These are phyloP conservation scores for Rhizopogon vinicolor DNA, from an alignment of 768 basidiomycete genomes.

Conservation along the genomic window DNA sequence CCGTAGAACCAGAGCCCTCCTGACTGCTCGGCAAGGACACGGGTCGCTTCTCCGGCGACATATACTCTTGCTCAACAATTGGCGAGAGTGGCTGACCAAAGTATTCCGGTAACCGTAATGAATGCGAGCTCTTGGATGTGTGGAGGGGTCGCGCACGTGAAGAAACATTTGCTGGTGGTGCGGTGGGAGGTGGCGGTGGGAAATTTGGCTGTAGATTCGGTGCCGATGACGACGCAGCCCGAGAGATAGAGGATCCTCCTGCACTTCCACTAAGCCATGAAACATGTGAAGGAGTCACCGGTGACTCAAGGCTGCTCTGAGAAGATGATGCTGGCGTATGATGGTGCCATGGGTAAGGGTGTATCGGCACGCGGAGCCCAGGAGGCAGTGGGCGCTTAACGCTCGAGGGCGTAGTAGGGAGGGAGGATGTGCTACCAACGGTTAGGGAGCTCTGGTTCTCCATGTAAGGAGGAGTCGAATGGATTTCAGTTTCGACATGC, in stretches of 20 bases:
- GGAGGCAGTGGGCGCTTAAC: constrained; percentile 20
- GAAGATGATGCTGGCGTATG: constrained; percentile 27
- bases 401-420: constrained; percentile 18
- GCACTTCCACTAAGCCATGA: constrained; percentile 29
- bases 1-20: constrained; percentile 22
- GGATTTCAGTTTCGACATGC: constrained; percentile 24
- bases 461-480: constrained; percentile 14
- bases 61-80: constrained; percentile 61
- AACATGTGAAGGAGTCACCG: constrained; percentile 33
- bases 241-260: constrained; percentile 8
- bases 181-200: constrained; percentile 30
- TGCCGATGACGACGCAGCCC: constrained; percentile 4
- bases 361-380: constrained; percentile 26
- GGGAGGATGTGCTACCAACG: constrained; percentile 15
- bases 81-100: constrained; percentile 50
- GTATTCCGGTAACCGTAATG: constrained; percentile 30
- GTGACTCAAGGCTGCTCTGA: constrained; percentile 27
- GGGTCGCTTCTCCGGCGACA: constrained; percentile 44
- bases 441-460: constrained; percentile 10
- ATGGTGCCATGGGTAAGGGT: constrained; percentile 32
- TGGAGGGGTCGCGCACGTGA: constrained; percentile 27
- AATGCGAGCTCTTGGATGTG: constrained; percentile 35
- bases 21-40: constrained; percentile 25
- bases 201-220: constrained; percentile 15
- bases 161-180: constrained; percentile 15